Conservation (phyloP, 441 rosid species). For the Gossypium schwendimanii region DNA sequence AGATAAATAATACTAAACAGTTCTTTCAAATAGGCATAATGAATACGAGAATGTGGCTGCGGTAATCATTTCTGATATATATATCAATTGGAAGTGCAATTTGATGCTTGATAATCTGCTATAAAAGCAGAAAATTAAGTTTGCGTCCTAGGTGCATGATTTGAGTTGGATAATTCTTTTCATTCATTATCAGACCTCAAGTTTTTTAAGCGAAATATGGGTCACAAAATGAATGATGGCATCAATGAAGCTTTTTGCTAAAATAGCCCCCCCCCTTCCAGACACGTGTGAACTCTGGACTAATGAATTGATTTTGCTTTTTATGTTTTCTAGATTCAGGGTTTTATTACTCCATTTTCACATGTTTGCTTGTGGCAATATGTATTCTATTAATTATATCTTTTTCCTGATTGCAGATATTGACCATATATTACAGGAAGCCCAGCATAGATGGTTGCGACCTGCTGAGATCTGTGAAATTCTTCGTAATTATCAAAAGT, state of each 20-base stretch:
- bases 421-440: constrained; percentile 65
- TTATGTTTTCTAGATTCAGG: neutral
- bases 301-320: neutral
- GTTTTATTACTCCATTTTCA: neutral
- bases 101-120: neutral
- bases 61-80: neutral
- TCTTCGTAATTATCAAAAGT: constrained; percentile 70
- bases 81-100: neutral
- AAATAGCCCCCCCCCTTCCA: neutral
- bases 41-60: neutral
- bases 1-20: neutral
- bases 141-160: neutral
- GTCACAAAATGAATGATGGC: neutral
- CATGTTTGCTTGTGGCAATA: neutral
- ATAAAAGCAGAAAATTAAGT: neutral
- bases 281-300: neutral
- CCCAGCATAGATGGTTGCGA: constrained; percentile 87
- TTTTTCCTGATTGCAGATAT: constrained; percentile 40
- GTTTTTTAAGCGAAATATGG: neutral
- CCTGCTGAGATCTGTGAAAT: constrained; percentile 96
- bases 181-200: neutral
- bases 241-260: neutral
- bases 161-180: neutral
- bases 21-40: neutral
- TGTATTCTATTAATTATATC: neutral